Conservation (phyloP, 257 asterid genomes). For the Ilex asprella region DNA sequence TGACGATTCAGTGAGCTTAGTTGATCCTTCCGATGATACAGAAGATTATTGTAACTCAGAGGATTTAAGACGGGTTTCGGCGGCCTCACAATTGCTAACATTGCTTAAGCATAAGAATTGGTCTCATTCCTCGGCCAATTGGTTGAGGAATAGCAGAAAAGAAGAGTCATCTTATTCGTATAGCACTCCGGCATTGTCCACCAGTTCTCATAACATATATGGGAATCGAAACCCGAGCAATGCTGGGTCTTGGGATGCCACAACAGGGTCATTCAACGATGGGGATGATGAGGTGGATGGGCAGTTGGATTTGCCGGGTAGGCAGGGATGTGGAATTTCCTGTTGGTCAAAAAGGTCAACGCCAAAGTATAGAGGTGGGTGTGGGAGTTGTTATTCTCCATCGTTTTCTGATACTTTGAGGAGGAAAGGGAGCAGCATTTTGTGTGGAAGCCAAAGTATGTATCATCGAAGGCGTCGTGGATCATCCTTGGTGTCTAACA, state of each 20-base stretch:
- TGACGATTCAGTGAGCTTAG: constrained; percentile 58
- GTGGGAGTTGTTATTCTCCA: constrained; percentile 74
- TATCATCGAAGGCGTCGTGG: constrained; percentile 46
- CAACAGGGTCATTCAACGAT: constrained; percentile 66
- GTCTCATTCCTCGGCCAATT: constrained; percentile 43
- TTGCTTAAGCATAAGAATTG: constrained; percentile 55
- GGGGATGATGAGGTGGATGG: constrained; percentile 85
- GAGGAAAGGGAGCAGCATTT: constrained; percentile 70
- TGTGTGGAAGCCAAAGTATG: constrained; percentile 53
- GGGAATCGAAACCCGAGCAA: constrained; percentile 59
- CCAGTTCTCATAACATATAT: constrained; percentile 61
- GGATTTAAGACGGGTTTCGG: constrained; percentile 55
- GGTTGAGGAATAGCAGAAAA: constrained; percentile 43
- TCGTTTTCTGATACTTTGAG: constrained; percentile 86
- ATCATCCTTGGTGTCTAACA: constrained; percentile 43
- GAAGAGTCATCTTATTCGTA: constrained; percentile 68
- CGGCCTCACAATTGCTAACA: constrained; percentile 71
- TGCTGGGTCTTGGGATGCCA: constrained; percentile 85
- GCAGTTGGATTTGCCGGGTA: constrained; percentile 67
- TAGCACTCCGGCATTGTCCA: constrained; percentile 75
- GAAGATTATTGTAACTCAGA: constrained; percentile 66
- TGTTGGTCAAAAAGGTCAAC: constrained; percentile 97
- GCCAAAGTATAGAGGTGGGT: constrained; percentile 68
- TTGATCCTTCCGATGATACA: constrained; percentile 70
- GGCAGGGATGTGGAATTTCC: constrained; percentile 91